These are phyloP conservation scores for Penicillium italicum DNA, from an alignment of 2,329 filamentous ascomycete species.

Conservation along the genomic window DNA sequence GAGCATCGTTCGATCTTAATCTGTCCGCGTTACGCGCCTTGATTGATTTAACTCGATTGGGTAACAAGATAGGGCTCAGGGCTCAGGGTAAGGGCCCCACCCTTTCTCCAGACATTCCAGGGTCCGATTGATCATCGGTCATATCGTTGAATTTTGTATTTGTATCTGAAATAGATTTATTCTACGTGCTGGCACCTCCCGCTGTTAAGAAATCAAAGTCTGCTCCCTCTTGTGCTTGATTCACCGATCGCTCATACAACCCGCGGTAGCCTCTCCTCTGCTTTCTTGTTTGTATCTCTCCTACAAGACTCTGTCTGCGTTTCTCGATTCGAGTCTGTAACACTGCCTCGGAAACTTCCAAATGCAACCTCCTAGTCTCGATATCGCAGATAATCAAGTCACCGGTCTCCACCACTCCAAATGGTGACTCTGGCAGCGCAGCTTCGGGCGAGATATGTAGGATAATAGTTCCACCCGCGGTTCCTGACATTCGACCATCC, in stretches of 20 bases:
- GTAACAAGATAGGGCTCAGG: slow-evolving; percentile 30
- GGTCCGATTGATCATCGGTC: neutral
- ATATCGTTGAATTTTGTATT: neutral
- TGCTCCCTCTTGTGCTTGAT: slow-evolving; percentile 42
- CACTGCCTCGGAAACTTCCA: slow-evolving; percentile 44
- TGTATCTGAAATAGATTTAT: neutral
- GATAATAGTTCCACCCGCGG: slow-evolving; percentile 54
- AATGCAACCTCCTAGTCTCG: slow-evolving; percentile 40
- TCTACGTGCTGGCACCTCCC: slow-evolving; percentile 11
- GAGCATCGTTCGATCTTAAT: slow-evolving; percentile 10
- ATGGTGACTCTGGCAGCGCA: slow-evolving; percentile 46
- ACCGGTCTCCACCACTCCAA: slow-evolving; percentile 49
- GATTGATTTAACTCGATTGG: slow-evolving; percentile 26
- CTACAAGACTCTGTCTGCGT: slow-evolving; percentile 20
- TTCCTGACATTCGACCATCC: slow-evolving; percentile 55
- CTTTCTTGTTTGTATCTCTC: slow-evolving; percentile 23
- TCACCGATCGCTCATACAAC: slow-evolving; percentile 43
- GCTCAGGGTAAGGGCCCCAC: slow-evolving; percentile 29
- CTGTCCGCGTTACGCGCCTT: slow-evolving; percentile 25
- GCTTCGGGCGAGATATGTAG: slow-evolving; percentile 54
- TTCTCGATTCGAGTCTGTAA: slow-evolving; percentile 39
- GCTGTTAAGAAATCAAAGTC: slow-evolving; percentile 42
- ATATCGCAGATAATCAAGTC: slow-evolving; percentile 49
- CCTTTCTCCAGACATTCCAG: neutral
- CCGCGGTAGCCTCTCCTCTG: slow-evolving; percentile 39